Conservation (phyloP, 495 filamentous ascomycete species). For the Hypoxylon rickii region DNA sequence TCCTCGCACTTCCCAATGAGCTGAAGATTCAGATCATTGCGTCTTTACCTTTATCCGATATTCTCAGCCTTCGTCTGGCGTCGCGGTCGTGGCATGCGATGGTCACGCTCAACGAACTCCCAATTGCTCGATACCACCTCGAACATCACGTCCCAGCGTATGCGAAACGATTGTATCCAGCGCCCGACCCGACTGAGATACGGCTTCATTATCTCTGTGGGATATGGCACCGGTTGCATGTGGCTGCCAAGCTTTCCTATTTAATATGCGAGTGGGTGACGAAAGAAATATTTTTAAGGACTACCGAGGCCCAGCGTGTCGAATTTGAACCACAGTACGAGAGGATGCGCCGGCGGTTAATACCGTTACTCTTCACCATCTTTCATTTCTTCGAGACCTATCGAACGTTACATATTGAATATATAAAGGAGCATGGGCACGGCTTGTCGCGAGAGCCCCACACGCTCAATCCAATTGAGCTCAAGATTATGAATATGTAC, state of each 20-base stretch:
- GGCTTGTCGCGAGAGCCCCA: constrained; percentile 46
- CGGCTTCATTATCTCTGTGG: constrained; percentile 62
- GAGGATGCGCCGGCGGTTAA: constrained; percentile 60
- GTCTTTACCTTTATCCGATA: constrained; percentile 56
- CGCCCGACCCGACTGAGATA: constrained; percentile 45
- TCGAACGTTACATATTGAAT: constrained; percentile 57
- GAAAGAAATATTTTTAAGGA: constrained; percentile 59
- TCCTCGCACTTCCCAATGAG: constrained; percentile 56
- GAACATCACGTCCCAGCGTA: constrained; percentile 57
- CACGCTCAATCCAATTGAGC: constrained; percentile 58
- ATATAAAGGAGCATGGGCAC: constrained; percentile 50
- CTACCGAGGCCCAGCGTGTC: constrained; percentile 49
- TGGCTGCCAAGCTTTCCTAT: constrained; percentile 57
- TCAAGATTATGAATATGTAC: constrained; percentile 59
- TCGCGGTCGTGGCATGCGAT: constrained; percentile 58
- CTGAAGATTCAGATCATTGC: constrained; percentile 61
- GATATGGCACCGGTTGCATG: constrained; percentile 62
- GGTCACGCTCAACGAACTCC: constrained; percentile 59
- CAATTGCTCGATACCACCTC: constrained; percentile 61
- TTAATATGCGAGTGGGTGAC: constrained; percentile 60
- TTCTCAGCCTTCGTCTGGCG: constrained; percentile 56
- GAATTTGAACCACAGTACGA: constrained; percentile 59
- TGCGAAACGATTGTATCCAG: constrained; percentile 56
- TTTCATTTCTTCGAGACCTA: constrained; percentile 66
- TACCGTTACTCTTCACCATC: constrained; percentile 59